A percentile compares a stretch with the other conserved stretches of the same genome.
Evolutionary conservation across 2,329 filamentous ascomycete species (phyloP).

Genomic region (Fonsecaea erecta): DNA sequence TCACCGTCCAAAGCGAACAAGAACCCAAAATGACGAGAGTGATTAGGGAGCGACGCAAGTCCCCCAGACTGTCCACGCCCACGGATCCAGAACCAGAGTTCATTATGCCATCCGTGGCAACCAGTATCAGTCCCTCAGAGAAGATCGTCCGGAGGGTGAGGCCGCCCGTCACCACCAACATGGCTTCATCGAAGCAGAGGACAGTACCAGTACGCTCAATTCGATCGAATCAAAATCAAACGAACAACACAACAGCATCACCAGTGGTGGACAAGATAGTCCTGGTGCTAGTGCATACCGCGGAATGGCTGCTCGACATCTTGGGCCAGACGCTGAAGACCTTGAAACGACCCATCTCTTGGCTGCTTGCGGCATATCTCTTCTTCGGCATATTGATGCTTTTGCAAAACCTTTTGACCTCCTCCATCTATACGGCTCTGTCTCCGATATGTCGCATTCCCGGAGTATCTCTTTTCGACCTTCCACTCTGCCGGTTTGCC

Average conservation of each 20-base stretch:
- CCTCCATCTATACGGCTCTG: slow-evolving; percentile 64
- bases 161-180: slow-evolving; percentile 4
- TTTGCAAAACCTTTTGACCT: slow-evolving; percentile 65
- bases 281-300: slow-evolving; percentile 11
- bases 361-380: slow-evolving; percentile 66
- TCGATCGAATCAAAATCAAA: background rate
- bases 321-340: slow-evolving; percentile 59
- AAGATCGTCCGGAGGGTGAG: slow-evolving; percentile 20
- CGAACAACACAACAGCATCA: slow-evolving; percentile 4
- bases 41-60: slow-evolving; percentile 4
- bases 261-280: slow-evolving; percentile 19
- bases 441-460: slow-evolving; percentile 74
- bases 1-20: background rate
- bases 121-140: slow-evolving; percentile 11
- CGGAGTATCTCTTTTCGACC: slow-evolving; percentile 62
- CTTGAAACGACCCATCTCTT: slow-evolving; percentile 67
- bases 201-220: background rate
- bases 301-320: slow-evolving; percentile 31
- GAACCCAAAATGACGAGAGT: slow-evolving; percentile 3
- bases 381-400: slow-evolving; percentile 64
- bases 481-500: slow-evolving; percentile 65
- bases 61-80: background rate
- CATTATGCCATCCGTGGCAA: slow-evolving; percentile 35
- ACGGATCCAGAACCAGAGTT: slow-evolving; percentile 30
- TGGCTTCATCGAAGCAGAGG: slow-evolving; percentile 7